Evolutionary conservation across 768 basidiomycete genomes (phyloP).

Genomic region (Lactarius tabidus): DNA sequence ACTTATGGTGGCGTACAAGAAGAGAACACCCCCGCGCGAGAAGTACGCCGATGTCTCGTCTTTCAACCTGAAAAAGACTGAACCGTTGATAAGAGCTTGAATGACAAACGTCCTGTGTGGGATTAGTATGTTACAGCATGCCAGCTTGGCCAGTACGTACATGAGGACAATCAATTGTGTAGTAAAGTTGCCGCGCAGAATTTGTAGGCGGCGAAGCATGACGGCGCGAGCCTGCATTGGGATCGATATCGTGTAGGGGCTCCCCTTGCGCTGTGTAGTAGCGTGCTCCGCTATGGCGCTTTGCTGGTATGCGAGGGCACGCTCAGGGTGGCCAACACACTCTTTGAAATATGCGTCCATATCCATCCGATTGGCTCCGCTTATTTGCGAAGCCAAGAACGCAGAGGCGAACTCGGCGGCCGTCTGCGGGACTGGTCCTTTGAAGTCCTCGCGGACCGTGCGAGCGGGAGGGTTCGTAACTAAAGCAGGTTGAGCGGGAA

Average conservation of each 20-base stretch:
- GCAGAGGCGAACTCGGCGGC: conserved; percentile 51
- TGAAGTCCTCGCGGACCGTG: conserved; percentile 41
- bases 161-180: conserved; percentile 31
- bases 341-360: conserved; percentile 43
- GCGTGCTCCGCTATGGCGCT: conserved; percentile 53
- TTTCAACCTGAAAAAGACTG: conserved; percentile 56
- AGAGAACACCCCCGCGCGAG: conserved; percentile 74
- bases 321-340: conserved; percentile 44
- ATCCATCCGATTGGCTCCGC: conserved; percentile 42
- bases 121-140: not conserved
- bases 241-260: conserved; percentile 36
- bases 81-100: conserved; percentile 54
- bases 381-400: conserved; percentile 37
- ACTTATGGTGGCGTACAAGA: conserved; percentile 48
- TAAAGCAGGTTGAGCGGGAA: not conserved
- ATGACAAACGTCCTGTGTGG: conserved; percentile 48
- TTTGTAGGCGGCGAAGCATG: conserved; percentile 35
- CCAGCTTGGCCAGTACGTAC: conserved; percentile 17
- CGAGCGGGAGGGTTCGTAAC: conserved; percentile 62
- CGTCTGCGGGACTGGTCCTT: conserved; percentile 44
- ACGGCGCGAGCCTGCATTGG: conserved; percentile 38
- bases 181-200: conserved; percentile 33
- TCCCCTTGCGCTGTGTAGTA: conserved; percentile 38
- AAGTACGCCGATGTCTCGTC: conserved; percentile 59
- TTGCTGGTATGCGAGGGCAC: conserved; percentile 40